A percentile compares a stretch with the other conserved stretches of the same genome.
Evolutionary conservation across 495 filamentous ascomycete genomes (phyloP).

Genomic region (Trichoderma erinaceum): DNA sequence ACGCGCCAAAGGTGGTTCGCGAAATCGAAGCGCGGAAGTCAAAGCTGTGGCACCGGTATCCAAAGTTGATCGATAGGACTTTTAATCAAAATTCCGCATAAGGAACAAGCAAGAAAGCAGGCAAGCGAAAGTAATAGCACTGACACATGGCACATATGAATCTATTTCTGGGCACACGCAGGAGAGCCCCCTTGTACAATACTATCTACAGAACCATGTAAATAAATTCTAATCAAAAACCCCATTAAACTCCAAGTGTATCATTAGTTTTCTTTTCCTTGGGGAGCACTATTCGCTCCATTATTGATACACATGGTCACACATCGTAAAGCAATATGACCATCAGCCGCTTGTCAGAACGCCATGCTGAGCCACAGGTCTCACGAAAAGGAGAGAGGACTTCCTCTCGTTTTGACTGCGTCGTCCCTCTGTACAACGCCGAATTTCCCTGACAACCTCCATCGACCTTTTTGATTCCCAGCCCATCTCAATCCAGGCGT

Average conservation of each 20-base stretch:
- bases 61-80: background rate
- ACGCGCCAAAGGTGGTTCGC: background rate
- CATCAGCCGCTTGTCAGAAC: constrained; percentile 8
- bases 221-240: constrained; percentile 6
- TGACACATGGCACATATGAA: background rate
- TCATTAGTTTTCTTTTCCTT: background rate
- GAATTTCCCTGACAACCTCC: background rate
- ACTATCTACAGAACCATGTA: constrained; percentile 1
- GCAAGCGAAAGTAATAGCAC: background rate
- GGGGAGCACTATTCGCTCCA: background rate
- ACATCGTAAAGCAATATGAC: constrained; percentile 3
- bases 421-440: background rate
- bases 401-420: background rate
- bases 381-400: background rate
- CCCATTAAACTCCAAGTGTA: background rate
- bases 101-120: background rate
- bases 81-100: background rate
- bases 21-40: background rate
- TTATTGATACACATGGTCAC: constrained; percentile 8
- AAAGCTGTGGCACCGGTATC: constrained; percentile 7
- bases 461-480: background rate
- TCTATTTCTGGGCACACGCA: constrained; percentile 10
- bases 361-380: background rate
- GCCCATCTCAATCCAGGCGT: constrained; percentile 18
- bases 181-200: constrained; percentile 7